These are phyloP conservation scores for Chamaenerion angustifolium DNA, from an alignment of 345 rosid genomes.

Conservation along the genomic window DNA sequence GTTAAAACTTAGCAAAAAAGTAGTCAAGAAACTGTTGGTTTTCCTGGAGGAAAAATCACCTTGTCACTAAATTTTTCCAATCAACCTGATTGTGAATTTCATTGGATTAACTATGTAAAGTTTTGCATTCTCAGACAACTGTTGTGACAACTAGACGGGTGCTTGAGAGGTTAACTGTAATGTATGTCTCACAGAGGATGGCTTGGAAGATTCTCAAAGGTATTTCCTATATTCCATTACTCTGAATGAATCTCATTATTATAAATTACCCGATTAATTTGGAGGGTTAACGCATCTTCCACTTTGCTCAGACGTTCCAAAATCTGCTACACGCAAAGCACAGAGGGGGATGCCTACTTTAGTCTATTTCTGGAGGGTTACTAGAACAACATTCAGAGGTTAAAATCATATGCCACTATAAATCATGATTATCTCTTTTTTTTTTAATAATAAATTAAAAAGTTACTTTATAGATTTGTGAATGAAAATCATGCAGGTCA, in stretches of 20 bases:
- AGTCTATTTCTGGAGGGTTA: constrained; percentile 53
- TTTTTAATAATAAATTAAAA: too few species aligned
- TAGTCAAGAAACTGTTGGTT: not conserved
- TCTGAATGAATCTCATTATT: not conserved
- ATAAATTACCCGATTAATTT: not conserved
- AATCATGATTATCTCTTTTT: too few species aligned
- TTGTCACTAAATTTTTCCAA: too few species aligned
- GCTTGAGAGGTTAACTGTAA: constrained; percentile 77
- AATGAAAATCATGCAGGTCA: constrained; percentile 37
- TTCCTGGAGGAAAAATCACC: not conserved
- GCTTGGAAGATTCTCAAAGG: constrained; percentile 99
- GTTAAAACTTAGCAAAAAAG: constrained; percentile 1
- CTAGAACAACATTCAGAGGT: constrained; percentile 90
- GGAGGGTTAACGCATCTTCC: constrained; percentile 1
- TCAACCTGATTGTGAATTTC: not conserved
- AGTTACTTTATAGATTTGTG: too few species aligned
- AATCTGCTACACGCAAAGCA: constrained; percentile 71
- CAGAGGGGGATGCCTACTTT: constrained; percentile 59
- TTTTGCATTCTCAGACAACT: constrained; percentile 43
- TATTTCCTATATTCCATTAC: constrained; percentile 13
- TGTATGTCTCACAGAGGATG: constrained; percentile 67
- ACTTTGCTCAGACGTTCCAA: constrained; percentile 52
- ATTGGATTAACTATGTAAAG: constrained; percentile 5
- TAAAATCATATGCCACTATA: not conserved
- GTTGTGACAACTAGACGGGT: constrained; percentile 80